Evolutionary conservation across 805 yeast genomes (phyloP), one percentile per base, ranked within the genome.

Genomic region (Lachancea kluyveri): DNA sequence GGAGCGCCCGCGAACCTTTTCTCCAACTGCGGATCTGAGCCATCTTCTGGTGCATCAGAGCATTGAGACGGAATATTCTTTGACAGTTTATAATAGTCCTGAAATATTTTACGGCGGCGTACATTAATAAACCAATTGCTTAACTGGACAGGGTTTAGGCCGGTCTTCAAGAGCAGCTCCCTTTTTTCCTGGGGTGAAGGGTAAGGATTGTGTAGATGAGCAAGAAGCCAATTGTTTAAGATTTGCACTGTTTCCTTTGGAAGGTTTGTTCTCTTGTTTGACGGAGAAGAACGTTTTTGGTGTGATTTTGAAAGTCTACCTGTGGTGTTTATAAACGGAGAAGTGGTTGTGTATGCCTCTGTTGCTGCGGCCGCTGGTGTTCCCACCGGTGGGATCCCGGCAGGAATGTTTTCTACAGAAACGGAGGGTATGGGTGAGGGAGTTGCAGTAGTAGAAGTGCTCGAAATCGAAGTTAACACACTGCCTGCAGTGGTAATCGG

Each of bases 81-180:
- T 24, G 36, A 33, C 33, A 37, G 17, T 24, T 47, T 50, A 24
- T 52, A 52, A 32, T 55, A 52, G 18, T 56, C 61, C 28, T 46
- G 46, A 25, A 57, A 58, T 5, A 84, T 70, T 50, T 81, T 76
- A 44, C 95, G 65, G 48, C 94, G 67, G 46, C 95, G 71, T 12
- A 90, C 94, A 52, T 84, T 84, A 50, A 84, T 85, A 48, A 84
- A 84, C 95, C 95, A 84, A 52, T 84, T 85, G 43, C 82, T 71
- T 39, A 84, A 67, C 57, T 84, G 95, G 39, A 81, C 85, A 56
- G 79, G 76, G 41, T 84, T 80, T 50, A 84, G 66, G 0, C 92
- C 90, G 0, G 95, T 84, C 50, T 70, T 67, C 43, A 68, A 64
- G 67, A 81, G 71, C 34, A 84, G 64, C 47, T 73, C 74, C 40